Base-by-base conservation (phyloP, 805 yeast genomes). In the Candida germanica region DNA sequence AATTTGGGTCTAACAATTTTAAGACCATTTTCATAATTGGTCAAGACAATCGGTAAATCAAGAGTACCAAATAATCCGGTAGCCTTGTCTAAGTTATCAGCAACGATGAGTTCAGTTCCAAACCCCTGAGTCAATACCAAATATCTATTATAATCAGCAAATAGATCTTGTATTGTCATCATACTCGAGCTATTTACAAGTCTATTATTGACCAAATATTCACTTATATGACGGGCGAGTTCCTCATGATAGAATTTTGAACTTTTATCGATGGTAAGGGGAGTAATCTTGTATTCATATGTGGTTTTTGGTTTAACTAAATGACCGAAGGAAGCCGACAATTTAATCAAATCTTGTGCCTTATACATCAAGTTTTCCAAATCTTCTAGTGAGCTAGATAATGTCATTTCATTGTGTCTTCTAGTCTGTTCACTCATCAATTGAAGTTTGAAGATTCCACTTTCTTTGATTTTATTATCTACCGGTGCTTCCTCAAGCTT, bases 181-280 rank as follows among this genome's bases (percentile, higher is more conserved):
- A 67, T 66, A 5, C 70, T 56, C 3, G 67, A 57, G 4, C 42
- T 33, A 29, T 48, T 53, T 3, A 59, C 55, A 29, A 67, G 50
- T 36, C 53, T 58, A 29, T 43, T 50, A 25, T 42, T 58, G 5
- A 51, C 50, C 43, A 85, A 62, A 55, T 78, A 88, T 48, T 85
- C 95, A 26, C 87, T 80, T 3, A 91, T 53, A 50, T 87, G 89
- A 35, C 95, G 70, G 0, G 96, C 76, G 12, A 87, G 61, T 49
- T 87, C 96, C 40, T 78, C 77, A 19, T 73, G 59, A 41, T 73
- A 75, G n/a, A 71, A 47, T 10, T 51, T 38, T 5, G 68, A 59
- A 2, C 43, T 49, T 38, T 58, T 62, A 43, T 56, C 43, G 54
- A 64, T 63, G 40, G 60, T 47, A 44, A 74, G 48, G 35, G 66